Evolutionary conservation across 1,284 basidiomycete species (phyloP).

Genomic region (Chalciporus sp.): DNA sequence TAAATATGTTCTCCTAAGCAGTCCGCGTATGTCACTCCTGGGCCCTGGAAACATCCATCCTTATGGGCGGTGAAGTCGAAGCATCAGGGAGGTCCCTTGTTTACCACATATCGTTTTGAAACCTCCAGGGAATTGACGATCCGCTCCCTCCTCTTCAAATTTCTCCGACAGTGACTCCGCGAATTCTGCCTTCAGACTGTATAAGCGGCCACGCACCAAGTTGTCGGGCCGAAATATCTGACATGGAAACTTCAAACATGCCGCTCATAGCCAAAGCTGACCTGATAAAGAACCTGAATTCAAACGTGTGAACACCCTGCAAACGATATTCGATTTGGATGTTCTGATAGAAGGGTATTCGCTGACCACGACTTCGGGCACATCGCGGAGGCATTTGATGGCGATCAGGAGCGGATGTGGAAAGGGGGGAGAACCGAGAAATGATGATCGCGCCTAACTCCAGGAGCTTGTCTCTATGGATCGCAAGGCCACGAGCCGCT

Average conservation of each 20-base stretch:
- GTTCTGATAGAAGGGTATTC: neutral
- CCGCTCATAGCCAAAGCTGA: neutral
- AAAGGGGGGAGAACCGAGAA: no score
- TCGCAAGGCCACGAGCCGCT: no score
- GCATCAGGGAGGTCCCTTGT: no score
- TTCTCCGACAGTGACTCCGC: neutral
- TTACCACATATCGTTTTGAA: neutral
- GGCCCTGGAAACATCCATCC: neutral
- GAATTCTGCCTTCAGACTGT: neutral
- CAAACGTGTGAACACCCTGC: slow-evolving; percentile 2
- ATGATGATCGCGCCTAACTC: no score
- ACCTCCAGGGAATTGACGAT: slow-evolving; percentile 13
- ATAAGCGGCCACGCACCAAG: slow-evolving; percentile 3
- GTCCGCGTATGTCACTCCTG: slow-evolving; percentile 1
- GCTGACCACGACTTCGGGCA: neutral
- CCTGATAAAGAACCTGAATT: no score
- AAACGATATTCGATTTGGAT: neutral
- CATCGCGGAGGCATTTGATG: neutral
- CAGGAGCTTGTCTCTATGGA: no score
- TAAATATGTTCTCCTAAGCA: neutral
- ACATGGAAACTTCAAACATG: slow-evolving; percentile 9
- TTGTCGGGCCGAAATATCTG: slow-evolving; percentile 11
- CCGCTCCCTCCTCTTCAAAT: neutral
- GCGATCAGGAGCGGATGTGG: no score
- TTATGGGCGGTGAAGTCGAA: no score